A percentile compares a stretch with the other conserved stretches of the same genome.
phyloP scores from a whole-genome alignment of 306 rosid species.

The Inga leiocalycina region DNA sequence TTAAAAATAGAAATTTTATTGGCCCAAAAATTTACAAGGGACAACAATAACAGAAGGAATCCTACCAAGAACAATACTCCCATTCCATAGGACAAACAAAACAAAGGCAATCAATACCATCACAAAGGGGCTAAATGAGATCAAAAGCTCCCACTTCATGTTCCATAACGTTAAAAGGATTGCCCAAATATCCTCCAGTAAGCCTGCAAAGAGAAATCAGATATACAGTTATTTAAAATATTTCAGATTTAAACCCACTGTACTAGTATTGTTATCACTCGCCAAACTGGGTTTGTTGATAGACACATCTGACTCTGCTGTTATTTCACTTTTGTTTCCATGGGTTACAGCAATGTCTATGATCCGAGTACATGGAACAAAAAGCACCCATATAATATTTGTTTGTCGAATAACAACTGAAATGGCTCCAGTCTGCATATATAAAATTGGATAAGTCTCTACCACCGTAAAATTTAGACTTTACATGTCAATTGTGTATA shows the following conservation, averaged over 20 bases:
- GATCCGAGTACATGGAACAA: constrained; percentile 75
- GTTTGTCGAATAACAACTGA: constrained; percentile 87
- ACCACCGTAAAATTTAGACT: constrained; percentile 14
- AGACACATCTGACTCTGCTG: constrained; percentile 17
- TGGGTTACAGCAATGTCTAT: constrained; percentile 52
- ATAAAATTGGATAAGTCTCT: constrained; percentile 35
- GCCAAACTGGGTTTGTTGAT: constrained; percentile 28
- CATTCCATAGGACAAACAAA: constrained; percentile 76
- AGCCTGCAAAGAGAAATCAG: constrained; percentile 54
- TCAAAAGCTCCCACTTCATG: constrained; percentile 62
- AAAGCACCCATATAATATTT: constrained; percentile 86
- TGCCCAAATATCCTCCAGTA: constrained; percentile 55
- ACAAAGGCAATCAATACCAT: constrained; percentile 63
- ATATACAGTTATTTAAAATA: background rate
- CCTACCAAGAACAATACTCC: constrained; percentile 87
- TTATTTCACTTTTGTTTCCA: constrained; percentile 37
- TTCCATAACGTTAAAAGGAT: constrained; percentile 49
- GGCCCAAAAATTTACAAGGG: constrained; percentile 30
- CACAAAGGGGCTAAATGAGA: constrained; percentile 67
- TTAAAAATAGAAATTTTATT: constrained; percentile 22
- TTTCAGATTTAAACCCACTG: constrained; percentile 40
- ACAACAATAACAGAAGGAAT: constrained; percentile 25
- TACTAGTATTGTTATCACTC: constrained; percentile 30
- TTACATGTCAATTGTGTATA: background rate
- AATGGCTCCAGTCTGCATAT: constrained; percentile 67